Evolutionary conservation across 2,329 filamentous ascomycete genomes (phyloP), one percentile per base, ranked within the genome.

Genomic region (Apiospora marii): DNA sequence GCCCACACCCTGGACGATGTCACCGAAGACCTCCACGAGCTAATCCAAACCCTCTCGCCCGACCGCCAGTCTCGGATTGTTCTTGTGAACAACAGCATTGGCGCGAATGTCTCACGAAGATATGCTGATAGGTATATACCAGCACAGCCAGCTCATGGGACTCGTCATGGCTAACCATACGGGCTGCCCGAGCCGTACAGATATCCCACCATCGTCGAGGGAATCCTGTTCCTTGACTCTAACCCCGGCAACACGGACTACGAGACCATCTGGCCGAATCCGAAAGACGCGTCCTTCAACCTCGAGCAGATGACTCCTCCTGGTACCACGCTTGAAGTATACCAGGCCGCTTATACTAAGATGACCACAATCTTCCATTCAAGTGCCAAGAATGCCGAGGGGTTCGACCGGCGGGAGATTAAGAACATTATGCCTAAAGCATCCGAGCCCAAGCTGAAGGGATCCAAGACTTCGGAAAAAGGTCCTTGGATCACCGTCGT

Each of bases 161-260:
- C n/a, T 48, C 4, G 30, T 8, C 5, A 24, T 30, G 34, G 14
- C 19, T 34, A 34, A 16, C 87, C 1, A 14, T 2, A 30, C 27
- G 27, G 27, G 27, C 27, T 30, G 27, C 27, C 27, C 27, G 27
- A 30, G 27, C 19, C 8, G 46, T n/a, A 19, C 46, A 78, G 79
- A 1, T 84, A 88, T 70, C 84, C 86, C 0, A 82, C 83, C 2
- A 82, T 81, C 0, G 85, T 88, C 0, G 81, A 82, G 0, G 88
- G 82, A 0, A 79, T 87, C 4, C 51, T 91, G 1, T 84, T 91
- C 14, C 85, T 91, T 0, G 89, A 91, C 76, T 88, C 85, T 44
- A 87, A 89, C 74, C 85, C 91, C 77, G 87, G 89, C 16, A 88
- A 90, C 76, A 85, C 85, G 0, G 86, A 90, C 75, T 87, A 88